Evolutionary conservation across 2,329 filamentous ascomycete species (phyloP).

Genomic region (Dactylonectria macrodidyma): DNA sequence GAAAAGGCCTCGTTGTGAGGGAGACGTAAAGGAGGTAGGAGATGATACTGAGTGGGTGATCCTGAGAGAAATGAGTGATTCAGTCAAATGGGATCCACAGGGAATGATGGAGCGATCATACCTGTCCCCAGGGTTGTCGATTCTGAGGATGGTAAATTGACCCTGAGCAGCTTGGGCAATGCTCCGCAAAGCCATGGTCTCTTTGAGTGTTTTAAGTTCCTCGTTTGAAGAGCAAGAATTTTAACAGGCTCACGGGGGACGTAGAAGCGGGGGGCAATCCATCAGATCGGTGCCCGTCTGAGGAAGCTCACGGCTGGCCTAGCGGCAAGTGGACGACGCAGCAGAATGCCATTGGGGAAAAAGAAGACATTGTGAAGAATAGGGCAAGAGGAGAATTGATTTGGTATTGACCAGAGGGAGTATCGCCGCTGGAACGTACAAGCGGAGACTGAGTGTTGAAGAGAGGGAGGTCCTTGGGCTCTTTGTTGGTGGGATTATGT

Average conservation of each 20-base stretch:
- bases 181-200: neutral
- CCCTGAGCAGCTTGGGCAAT: neutral
- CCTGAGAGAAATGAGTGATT: no score
- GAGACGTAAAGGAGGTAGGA: neutral
- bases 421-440: neutral
- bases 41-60: neutral
- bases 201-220: neutral
- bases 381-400: neutral
- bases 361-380: neutral
- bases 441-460: neutral
- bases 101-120: no score
- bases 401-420: neutral
- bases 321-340: no score
- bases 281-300: no score
- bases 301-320: no score
- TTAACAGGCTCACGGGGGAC: no score
- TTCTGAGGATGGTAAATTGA: neutral
- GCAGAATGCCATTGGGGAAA: no score
- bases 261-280: no score
- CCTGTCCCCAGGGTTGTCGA: neutral
- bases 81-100: no score
- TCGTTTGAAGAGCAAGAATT: neutral
- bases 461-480: constrained; percentile 11
- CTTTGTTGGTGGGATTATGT: constrained; percentile 29
- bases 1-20: constrained; percentile 4